These are phyloP conservation scores for Eutrema salsugineum DNA, from an alignment of 441 rosid species.

Conservation along the genomic window DNA sequence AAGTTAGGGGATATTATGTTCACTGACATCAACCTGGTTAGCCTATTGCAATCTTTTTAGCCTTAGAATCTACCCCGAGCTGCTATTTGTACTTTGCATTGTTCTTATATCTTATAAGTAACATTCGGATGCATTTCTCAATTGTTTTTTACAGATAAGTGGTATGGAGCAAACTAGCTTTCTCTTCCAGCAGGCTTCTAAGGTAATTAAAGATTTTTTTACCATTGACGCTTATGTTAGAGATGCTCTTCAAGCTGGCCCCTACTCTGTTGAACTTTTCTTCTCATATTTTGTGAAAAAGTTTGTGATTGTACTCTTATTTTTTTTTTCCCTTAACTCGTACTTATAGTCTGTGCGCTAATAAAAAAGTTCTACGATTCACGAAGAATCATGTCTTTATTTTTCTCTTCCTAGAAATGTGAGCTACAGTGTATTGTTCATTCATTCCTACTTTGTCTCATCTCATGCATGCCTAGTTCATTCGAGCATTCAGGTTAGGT, in stretches of 20 bases:
- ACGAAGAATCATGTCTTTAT: not conserved
- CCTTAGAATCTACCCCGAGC: not conserved
- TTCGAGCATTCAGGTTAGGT: slow-evolving; percentile 53
- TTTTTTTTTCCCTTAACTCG: too few species aligned
- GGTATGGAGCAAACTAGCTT: slow-evolving; percentile 99
- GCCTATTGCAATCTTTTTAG: slow-evolving; percentile 20
- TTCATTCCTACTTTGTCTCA: not conserved
- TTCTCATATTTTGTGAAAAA: not conserved
- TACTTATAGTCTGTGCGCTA: not conserved
- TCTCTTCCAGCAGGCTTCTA: slow-evolving; percentile 97
- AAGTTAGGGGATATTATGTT: slow-evolving; percentile 50
- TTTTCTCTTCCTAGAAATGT: not conserved
- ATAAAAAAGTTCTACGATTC: not conserved
- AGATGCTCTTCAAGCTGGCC: slow-evolving; percentile 1
- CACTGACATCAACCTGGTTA: slow-evolving; percentile 93
- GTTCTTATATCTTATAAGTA: slow-evolving; percentile 14
- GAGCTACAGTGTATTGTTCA: not conserved
- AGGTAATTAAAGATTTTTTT: slow-evolving; percentile 45
- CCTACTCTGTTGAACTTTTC: not conserved
- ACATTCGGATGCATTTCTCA: slow-evolving; percentile 10
- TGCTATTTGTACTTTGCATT: not conserved
- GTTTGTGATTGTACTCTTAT: not conserved
- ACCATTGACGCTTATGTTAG: slow-evolving; percentile 3
- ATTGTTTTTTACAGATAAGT: slow-evolving; percentile 64
- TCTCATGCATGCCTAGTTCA: slow-evolving; percentile 2